Evolutionary conservation across 257 asterid genomes (phyloP).

Genomic region (Ligustrum vulgare): DNA sequence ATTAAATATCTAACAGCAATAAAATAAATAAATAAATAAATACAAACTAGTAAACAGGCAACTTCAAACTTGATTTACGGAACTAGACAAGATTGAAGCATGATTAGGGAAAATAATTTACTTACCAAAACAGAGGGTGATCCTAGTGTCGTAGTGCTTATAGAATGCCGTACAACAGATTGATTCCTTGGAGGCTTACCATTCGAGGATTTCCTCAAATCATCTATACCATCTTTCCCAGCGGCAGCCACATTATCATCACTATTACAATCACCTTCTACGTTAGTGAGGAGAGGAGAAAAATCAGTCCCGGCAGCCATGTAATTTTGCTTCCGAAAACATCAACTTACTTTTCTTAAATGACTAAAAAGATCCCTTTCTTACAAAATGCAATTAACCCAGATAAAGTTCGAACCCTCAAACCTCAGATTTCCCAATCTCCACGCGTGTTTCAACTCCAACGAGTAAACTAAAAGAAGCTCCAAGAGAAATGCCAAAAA

Average conservation of each 20-base stretch:
- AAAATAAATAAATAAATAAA: no score
- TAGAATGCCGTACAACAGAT: slow-evolving; percentile 52
- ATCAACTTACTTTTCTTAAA: slow-evolving; percentile 26
- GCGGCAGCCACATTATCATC: slow-evolving; percentile 37
- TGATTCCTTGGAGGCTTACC: slow-evolving; percentile 64
- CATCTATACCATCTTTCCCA: slow-evolving; percentile 41
- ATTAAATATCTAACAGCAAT: background rate
- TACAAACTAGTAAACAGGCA: background rate
- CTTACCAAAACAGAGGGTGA: slow-evolving; percentile 60
- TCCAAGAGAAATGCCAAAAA: slow-evolving; percentile 10
- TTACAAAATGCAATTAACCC: background rate
- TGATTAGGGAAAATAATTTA: slow-evolving; percentile 2
- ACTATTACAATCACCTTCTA: slow-evolving; percentile 42
- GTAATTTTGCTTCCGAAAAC: slow-evolving; percentile 28
- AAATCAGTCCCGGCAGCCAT: slow-evolving; percentile 76
- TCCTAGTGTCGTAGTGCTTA: slow-evolving; percentile 42
- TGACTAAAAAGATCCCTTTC: slow-evolving; percentile 20
- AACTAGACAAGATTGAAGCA: slow-evolving; percentile 2
- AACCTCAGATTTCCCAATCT: background rate
- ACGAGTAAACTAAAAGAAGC: background rate
- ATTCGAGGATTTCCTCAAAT: slow-evolving; percentile 33
- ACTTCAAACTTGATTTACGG: background rate
- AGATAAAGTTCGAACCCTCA: background rate
- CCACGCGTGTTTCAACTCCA: background rate
- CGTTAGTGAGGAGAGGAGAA: slow-evolving; percentile 42